phyloP scores from a whole-genome alignment of 2,329 filamentous ascomycete genomes.

The Microsporum audouinii region DNA sequence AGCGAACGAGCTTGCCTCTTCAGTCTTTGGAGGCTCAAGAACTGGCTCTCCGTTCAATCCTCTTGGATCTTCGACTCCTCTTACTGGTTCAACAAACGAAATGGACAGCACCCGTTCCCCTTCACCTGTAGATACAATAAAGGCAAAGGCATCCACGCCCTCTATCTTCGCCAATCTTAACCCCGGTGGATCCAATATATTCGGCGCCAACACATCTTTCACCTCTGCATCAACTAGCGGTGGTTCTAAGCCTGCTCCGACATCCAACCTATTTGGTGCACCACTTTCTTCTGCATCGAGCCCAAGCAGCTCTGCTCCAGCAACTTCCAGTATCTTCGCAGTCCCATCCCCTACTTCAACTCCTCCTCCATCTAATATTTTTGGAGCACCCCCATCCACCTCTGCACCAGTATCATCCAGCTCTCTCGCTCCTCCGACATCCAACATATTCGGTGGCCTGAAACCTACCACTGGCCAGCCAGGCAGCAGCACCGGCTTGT shows the following conservation, averaged over 20 bases:
- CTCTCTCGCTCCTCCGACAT: not conserved
- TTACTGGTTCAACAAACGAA: constrained; percentile 8
- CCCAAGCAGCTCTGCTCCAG: not conserved
- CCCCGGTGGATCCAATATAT: not conserved
- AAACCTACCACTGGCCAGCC: not conserved
- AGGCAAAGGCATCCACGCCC: constrained; percentile 5
- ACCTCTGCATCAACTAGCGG: constrained; percentile 3
- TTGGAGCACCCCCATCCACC: not conserved
- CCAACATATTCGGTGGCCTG: constrained; percentile 8
- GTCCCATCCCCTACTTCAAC: constrained; percentile 3
- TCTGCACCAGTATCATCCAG: not conserved
- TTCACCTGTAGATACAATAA: constrained; percentile 6
- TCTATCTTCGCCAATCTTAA: not conserved
- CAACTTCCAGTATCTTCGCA: not conserved
- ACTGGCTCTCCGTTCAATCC: constrained; percentile 21
- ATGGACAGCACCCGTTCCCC: constrained; percentile 16
- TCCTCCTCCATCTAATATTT: constrained; percentile 1
- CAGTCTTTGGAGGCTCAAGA: constrained; percentile 19
- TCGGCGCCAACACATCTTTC: not conserved
- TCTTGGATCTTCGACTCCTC: constrained; percentile 16
- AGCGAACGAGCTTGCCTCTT: constrained; percentile 14
- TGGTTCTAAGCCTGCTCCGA: not conserved
- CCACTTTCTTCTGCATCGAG: not conserved
- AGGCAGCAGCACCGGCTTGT: not conserved
- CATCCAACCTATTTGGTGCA: constrained; percentile 6